Evolutionary conservation across 257 asterid genomes (phyloP).

Genomic region (Ilex asprella): DNA sequence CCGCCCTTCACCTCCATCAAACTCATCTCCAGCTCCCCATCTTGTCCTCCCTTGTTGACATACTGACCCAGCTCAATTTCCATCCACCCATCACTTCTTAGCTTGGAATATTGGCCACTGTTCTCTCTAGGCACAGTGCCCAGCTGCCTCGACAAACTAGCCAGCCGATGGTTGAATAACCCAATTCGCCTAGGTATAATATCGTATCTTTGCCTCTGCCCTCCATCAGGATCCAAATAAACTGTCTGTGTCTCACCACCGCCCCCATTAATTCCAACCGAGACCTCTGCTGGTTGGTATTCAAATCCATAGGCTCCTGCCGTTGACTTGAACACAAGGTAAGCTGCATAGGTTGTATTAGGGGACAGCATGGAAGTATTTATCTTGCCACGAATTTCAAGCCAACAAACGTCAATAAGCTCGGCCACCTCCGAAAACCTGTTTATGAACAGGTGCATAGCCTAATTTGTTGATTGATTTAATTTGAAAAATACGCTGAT

Average conservation of each 20-base stretch:
- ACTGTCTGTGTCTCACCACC: slow-evolving; percentile 1
- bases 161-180: too few relatives aligned
- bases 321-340: slow-evolving; percentile 17
- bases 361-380: slow-evolving; percentile 12
- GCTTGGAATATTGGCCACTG: slow-evolving; percentile 26
- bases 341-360: slow-evolving; percentile 19
- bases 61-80: slow-evolving; percentile 52
- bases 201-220: background rate
- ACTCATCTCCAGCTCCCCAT: slow-evolving; percentile 45
- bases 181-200: too few relatives aligned
- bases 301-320: slow-evolving; percentile 9
- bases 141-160: too few relatives aligned
- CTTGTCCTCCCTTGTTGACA: slow-evolving; percentile 18
- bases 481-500: too few relatives aligned
- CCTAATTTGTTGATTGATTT: too few relatives aligned
- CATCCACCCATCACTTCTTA: slow-evolving; percentile 54
- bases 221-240: background rate
- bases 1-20: slow-evolving; percentile 41
- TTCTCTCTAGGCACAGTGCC: too few relatives aligned
- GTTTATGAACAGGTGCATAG: background rate
- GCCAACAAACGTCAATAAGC: slow-evolving; percentile 49
- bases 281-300: slow-evolving; percentile 13
- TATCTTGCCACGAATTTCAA: slow-evolving; percentile 50
- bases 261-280: slow-evolving; percentile 1
- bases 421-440: slow-evolving; percentile 69